These are phyloP conservation scores for Aspergillus fijiensis DNA, from an alignment of 2,329 filamentous ascomycete species.

Conservation along the genomic window DNA sequence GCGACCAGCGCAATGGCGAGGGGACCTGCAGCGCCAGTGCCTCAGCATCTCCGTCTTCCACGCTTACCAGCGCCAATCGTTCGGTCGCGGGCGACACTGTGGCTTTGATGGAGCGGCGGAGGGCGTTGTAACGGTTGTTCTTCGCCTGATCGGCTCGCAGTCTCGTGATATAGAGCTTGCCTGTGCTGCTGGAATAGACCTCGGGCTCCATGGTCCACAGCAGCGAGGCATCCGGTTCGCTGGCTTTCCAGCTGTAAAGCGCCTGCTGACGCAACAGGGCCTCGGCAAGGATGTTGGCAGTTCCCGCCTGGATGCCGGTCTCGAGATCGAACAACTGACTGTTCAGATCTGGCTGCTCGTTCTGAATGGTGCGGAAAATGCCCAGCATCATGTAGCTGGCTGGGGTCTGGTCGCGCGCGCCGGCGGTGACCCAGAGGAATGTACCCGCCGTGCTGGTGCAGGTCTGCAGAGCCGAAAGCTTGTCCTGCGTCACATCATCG, in stretches of 20 bases:
- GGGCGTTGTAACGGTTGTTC: too few species aligned
- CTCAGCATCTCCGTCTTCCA: too few species aligned
- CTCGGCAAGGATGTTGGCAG: not conserved
- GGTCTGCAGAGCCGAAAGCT: not conserved
- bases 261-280: not conserved
- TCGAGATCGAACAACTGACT: not conserved
- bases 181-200: too few species aligned
- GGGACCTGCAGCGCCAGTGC: too few species aligned
- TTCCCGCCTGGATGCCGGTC: not conserved
- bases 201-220: too few species aligned
- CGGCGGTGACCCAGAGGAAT: not conserved
- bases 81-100: too few species aligned
- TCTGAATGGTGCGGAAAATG: not conserved
- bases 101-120: too few species aligned
- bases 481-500: not conserved
- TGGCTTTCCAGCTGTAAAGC: not conserved
- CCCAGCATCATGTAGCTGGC: not conserved
- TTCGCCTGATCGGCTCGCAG: too few species aligned
- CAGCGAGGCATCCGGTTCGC: too few species aligned
- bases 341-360: not conserved
- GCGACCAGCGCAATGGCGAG: too few species aligned
- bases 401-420: not conserved
- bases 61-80: too few species aligned
- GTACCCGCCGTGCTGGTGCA: not conserved
- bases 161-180: too few species aligned